These are phyloP conservation scores for Kondoa malvinella DNA, from an alignment of 768 basidiomycete species.

Conservation along the genomic window DNA sequence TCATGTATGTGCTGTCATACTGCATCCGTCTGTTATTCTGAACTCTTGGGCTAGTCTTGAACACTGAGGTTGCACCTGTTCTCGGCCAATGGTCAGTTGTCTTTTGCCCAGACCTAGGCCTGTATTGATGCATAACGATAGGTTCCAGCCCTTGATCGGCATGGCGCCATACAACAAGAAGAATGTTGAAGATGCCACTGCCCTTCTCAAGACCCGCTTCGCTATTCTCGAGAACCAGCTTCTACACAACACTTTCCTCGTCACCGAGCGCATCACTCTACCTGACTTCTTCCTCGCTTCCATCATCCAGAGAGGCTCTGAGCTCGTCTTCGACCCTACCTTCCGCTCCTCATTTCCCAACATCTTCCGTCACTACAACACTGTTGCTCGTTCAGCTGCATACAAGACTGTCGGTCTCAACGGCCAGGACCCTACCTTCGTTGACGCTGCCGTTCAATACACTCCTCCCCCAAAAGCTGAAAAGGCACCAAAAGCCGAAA, in stretches of 20 bases:
- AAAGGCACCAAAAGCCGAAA: slow-evolving; percentile 35
- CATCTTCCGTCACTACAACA: slow-evolving; percentile 68
- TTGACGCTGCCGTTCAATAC: slow-evolving; percentile 24
- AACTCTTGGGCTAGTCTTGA: slow-evolving; percentile 28
- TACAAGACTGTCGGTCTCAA: slow-evolving; percentile 49
- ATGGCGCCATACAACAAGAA: slow-evolving; percentile 60
- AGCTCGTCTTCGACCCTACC: slow-evolving; percentile 46
- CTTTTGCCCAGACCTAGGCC: neutral
- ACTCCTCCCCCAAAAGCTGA: slow-evolving; percentile 43
- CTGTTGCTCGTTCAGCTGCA: slow-evolving; percentile 65
- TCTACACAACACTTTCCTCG: slow-evolving; percentile 65
- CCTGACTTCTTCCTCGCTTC: slow-evolving; percentile 64
- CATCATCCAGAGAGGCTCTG: slow-evolving; percentile 42
- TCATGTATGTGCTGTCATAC: slow-evolving; percentile 38
- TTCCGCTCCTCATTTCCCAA: slow-evolving; percentile 54
- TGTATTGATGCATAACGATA: slow-evolving; percentile 16
- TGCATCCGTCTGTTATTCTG: neutral
- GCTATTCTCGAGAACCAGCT: slow-evolving; percentile 58
- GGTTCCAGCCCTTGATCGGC: slow-evolving; percentile 35
- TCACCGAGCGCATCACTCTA: slow-evolving; percentile 81
- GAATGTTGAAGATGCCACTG: slow-evolving; percentile 26
- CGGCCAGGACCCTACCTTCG: slow-evolving; percentile 36
- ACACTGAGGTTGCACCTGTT: slow-evolving; percentile 43
- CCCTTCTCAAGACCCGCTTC: slow-evolving; percentile 35
- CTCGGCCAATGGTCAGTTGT: slow-evolving; percentile 22